phyloP scores from a whole-genome alignment of 352 stramenopile genomes.

The Phytopythium litorale region DNA sequence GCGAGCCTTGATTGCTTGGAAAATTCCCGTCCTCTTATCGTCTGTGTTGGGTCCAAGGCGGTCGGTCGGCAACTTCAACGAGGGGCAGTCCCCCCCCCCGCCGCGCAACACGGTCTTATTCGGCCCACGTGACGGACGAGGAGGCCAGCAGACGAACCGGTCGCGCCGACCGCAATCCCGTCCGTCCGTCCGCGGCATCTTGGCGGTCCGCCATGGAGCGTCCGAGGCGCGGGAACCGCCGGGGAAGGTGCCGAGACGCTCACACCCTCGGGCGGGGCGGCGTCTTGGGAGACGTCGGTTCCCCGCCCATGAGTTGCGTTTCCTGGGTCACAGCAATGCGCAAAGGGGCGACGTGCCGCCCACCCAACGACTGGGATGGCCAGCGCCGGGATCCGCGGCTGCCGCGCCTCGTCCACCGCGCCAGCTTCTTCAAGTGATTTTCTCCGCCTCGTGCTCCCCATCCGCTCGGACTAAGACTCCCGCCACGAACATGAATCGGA shows the following conservation, averaged over 20 bases:
- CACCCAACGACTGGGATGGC: too few relatives aligned
- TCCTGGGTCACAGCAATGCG: too few relatives aligned
- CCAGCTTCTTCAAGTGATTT: constrained; percentile 2
- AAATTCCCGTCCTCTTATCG: neutral
- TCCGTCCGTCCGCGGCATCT: neutral
- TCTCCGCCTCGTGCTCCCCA: neutral
- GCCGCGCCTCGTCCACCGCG: too few relatives aligned
- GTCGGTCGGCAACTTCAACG: neutral
- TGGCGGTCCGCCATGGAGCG: too few relatives aligned
- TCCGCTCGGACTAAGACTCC: neutral
- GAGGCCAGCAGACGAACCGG: neutral
- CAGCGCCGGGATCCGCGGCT: too few relatives aligned
- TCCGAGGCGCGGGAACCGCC: neutral
- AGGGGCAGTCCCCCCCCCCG: neutral
- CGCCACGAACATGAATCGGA: too few relatives aligned
- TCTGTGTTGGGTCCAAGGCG: neutral
- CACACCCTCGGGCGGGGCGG: too few relatives aligned
- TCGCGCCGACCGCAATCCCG: neutral
- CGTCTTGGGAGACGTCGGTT: too few relatives aligned
- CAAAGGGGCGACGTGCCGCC: too few relatives aligned
- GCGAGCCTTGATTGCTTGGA: too few relatives aligned
- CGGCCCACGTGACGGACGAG: neutral
- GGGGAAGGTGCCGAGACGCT: neutral
- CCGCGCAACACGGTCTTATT: constrained; percentile 5
- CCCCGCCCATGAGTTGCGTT: too few relatives aligned